phyloP scores from a whole-genome alignment of 176 grass and related monocot genomes.

The Tillandsia leiboldiana region DNA sequence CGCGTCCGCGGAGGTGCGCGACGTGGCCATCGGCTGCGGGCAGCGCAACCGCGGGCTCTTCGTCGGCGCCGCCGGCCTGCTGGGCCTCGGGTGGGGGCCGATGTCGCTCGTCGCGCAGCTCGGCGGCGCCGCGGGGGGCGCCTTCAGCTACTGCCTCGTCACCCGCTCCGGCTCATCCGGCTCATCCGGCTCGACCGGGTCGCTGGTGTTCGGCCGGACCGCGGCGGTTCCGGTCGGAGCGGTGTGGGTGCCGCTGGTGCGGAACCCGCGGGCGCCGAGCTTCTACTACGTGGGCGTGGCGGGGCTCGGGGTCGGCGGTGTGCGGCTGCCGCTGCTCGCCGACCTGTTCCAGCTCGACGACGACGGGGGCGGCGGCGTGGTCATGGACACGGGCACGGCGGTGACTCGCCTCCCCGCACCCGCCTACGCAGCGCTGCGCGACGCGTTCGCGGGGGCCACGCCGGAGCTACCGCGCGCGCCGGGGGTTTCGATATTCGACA shows the following conservation, averaged over 20 bases:
- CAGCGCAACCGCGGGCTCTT: slow-evolving; percentile 81
- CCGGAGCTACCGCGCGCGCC: slow-evolving; percentile 37
- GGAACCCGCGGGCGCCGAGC: slow-evolving; percentile 54
- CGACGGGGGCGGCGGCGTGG: slow-evolving; percentile 59
- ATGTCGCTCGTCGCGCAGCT: slow-evolving; percentile 82
- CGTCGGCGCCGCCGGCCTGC: slow-evolving; percentile 45
- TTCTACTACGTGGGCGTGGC: slow-evolving; percentile 87
- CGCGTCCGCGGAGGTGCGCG: slow-evolving; percentile 24
- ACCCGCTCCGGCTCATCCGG: slow-evolving; percentile 50
- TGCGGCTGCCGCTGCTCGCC: slow-evolving; percentile 32
- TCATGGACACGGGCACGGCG: slow-evolving; percentile 94
- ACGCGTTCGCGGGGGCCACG: slow-evolving; percentile 37
- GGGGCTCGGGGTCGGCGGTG: slow-evolving; percentile 61
- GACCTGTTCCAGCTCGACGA: slow-evolving; percentile 62
- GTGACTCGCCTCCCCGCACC: slow-evolving; percentile 44
- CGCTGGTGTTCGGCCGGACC: slow-evolving; percentile 53
- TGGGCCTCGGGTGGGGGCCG: slow-evolving; percentile 86
- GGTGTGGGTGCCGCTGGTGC: slow-evolving; percentile 80
- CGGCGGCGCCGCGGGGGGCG: slow-evolving; percentile 53
- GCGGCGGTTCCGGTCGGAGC: slow-evolving; percentile 69
- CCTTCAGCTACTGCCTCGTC: slow-evolving; percentile 86
- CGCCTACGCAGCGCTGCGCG: slow-evolving; percentile 55
- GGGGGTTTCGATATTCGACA: slow-evolving; percentile 64
- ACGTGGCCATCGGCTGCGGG: slow-evolving; percentile 81
- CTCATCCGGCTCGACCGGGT: slow-evolving; percentile 22